Percentiles rank a stretch among this genome's conserved stretches.
phyloP scores from a whole-genome alignment of 164 flowering plant genomes.

The Macadamia tetraphylla region DNA sequence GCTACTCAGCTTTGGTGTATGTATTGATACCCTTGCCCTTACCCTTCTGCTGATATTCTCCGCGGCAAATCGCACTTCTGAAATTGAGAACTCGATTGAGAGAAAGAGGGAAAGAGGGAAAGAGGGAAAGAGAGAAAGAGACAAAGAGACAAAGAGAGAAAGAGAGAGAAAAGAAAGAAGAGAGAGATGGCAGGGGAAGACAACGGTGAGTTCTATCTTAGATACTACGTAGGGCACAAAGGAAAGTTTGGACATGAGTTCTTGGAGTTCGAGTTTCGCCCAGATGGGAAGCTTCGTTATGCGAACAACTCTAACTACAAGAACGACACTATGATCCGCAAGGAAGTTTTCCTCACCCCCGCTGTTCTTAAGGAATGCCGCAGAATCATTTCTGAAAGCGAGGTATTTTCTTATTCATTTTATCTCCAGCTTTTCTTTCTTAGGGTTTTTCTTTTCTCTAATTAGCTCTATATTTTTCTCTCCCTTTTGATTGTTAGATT shows the following conservation, averaged over 20 bases:
- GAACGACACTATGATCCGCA: constrained; percentile 95
- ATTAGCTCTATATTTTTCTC: not conserved
- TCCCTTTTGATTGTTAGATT: not conserved
- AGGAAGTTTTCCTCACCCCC: constrained; percentile 84
- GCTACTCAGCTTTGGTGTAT: too few relatives aligned
- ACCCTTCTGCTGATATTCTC: too few relatives aligned
- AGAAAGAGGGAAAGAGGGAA: not conserved
- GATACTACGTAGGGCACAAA: constrained; percentile 93
- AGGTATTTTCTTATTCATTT: constrained; percentile 33
- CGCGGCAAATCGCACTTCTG: too few relatives aligned
- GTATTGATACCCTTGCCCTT: too few relatives aligned
- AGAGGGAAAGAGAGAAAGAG: constrained; percentile 6
- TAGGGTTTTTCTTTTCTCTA: too few relatives aligned
- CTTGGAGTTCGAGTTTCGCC: constrained; percentile 87
- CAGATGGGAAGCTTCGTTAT: constrained; percentile 89
- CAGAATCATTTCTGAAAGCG: constrained; percentile 83
- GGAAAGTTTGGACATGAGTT: constrained; percentile 96
- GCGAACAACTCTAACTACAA: constrained; percentile 98
- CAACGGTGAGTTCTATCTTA: constrained; percentile 54
- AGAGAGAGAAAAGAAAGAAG: not conserved
- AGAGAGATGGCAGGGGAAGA: constrained; percentile 30
- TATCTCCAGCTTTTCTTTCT: not conserved
- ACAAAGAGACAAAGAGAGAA: too few relatives aligned
- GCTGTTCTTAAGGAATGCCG: constrained; percentile 85
- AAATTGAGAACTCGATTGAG: too few relatives aligned